Base-by-base conservation (phyloP, 2,329 filamentous ascomycete genomes). In the Phyllosticta capitalensis region DNA sequence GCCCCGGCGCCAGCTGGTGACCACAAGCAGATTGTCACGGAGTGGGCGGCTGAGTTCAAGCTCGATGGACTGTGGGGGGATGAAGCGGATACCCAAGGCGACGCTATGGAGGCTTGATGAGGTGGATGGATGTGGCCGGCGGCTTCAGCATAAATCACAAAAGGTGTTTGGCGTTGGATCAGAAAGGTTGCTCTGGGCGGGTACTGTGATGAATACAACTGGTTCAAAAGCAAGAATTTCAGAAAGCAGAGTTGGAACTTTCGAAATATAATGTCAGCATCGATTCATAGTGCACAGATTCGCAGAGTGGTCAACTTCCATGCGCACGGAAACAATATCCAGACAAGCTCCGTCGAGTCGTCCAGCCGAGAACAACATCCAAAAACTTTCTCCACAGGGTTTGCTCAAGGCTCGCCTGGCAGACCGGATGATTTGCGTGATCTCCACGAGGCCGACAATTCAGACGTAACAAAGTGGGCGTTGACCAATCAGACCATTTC, bases 31-130 rank as follows among this genome's bases (percentile, higher is more conserved):
- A 90, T 97, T 71, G 91, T 97, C 59, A 89, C 87, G 10, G 87
- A 95, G 72, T 95, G 92, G 91, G 89, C 92, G 7, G 85, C 89
- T 67, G 92, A 97, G 74, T 97, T 99, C 76, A 92, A 92, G 78
- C 81, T 99, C 9, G 94, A 96, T 63, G 94, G 90, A 1, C 76
- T 99, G 14, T 97, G 89, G 88, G 91, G 89, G 10, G 86, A 90
- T 69, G 84, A 78, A 45, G 72, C 72, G n/a, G 38, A 51, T 48
- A 70, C 67, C 55, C 73, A 72, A 48, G 69, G 64, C 52, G 71
- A 72, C 59, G 67, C 68, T 33, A 74, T 73, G 71, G 72, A 74
- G 62, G 61, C 63, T 58, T 68, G 26, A 49, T n/a, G 9, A 19
- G 10, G 7, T 22, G 20, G 2, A 5, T 10, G 33, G 2, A n/a